A percentile compares a stretch with the other conserved stretches of the same genome.
Evolutionary conservation across 2,329 filamentous ascomycete genomes (phyloP).

Genomic region (Hansfordia pulvinata): DNA sequence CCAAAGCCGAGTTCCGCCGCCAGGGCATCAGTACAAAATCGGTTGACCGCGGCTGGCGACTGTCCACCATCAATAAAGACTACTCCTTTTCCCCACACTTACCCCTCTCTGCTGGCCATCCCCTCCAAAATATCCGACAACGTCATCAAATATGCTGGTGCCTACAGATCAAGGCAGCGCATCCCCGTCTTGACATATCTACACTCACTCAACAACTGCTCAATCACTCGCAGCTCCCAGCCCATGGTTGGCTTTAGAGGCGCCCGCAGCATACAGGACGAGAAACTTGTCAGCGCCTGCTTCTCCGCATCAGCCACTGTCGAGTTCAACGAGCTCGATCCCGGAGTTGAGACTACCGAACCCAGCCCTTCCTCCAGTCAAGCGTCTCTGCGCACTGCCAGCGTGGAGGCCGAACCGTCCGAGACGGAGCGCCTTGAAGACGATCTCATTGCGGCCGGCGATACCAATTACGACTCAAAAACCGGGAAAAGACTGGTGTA

Average conservation of each 20-base stretch:
- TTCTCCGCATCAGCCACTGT: constrained; percentile 56
- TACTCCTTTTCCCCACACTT: constrained; percentile 88
- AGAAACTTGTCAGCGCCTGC: constrained; percentile 83
- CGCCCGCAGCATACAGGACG: constrained; percentile 89
- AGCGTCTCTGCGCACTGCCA: constrained; percentile 26
- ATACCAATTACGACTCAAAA: constrained; percentile 40
- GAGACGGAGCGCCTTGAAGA: constrained; percentile 57
- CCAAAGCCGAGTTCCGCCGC: constrained; percentile 70
- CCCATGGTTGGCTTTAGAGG: constrained; percentile 75
- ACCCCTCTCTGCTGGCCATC: constrained; percentile 73
- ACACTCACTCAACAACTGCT: constrained; percentile 94
- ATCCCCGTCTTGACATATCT: constrained; percentile 87
- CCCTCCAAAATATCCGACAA: constrained; percentile 91
- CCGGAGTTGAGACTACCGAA: constrained; percentile 17
- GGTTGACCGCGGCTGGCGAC: constrained; percentile 70
- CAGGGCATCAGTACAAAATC: constrained; percentile 78
- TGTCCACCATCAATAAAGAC: constrained; percentile 80
- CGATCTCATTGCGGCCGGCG: constrained; percentile 43
- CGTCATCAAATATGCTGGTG: constrained; percentile 81
- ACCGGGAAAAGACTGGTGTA: constrained; percentile 58
- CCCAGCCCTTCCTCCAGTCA: constrained; percentile 34
- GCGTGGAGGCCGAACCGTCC: constrained; percentile 34
- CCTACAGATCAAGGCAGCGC: constrained; percentile 76
- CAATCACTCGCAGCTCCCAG: constrained; percentile 89
- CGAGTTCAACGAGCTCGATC: constrained; percentile 21